phyloP scores from a whole-genome alignment of 179 eudicot species.

The Silene vulgaris region DNA sequence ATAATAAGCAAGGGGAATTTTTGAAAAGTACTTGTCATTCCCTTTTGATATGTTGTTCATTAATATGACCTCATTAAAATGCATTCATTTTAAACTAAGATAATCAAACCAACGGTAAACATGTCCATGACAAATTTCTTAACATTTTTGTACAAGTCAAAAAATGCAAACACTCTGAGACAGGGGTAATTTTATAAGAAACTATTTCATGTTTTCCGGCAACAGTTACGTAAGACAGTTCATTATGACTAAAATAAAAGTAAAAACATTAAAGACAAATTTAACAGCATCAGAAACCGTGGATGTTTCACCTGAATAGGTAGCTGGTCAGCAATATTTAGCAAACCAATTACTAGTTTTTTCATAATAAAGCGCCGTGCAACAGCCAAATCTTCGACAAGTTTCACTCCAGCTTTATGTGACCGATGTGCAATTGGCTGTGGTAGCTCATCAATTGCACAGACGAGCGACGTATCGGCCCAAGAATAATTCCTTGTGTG shows the following conservation, averaged over 20 bases:
- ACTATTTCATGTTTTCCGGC: no score
- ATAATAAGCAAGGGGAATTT: no score
- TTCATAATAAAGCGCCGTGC: slow-evolving; percentile 77
- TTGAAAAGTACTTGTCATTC: background rate
- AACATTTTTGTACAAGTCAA: background rate
- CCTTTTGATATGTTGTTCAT: background rate
- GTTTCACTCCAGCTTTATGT: slow-evolving; percentile 64
- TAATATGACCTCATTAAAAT: background rate
- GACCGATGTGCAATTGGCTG: slow-evolving; percentile 79
- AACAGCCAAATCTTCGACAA: slow-evolving; percentile 84
- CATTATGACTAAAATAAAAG: background rate
- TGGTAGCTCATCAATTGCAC: slow-evolving; percentile 73
- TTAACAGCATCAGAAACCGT: background rate
- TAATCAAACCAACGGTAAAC: background rate
- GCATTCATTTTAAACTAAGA: background rate
- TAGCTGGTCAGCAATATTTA: slow-evolving; percentile 76
- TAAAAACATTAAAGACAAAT: background rate
- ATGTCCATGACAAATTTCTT: background rate
- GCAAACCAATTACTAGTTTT: slow-evolving; percentile 67
- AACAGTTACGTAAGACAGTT: background rate
- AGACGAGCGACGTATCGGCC: slow-evolving; percentile 82
- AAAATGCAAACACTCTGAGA: background rate
- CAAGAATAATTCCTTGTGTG: slow-evolving; percentile 73
- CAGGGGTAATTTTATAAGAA: background rate
- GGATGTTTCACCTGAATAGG: slow-evolving; percentile 51